Percentiles rank a stretch among this genome's conserved stretches.
Conservation (phyloP, 2,329 filamentous ascomycete species). For the Chaetothyriales sp. region DNA sequence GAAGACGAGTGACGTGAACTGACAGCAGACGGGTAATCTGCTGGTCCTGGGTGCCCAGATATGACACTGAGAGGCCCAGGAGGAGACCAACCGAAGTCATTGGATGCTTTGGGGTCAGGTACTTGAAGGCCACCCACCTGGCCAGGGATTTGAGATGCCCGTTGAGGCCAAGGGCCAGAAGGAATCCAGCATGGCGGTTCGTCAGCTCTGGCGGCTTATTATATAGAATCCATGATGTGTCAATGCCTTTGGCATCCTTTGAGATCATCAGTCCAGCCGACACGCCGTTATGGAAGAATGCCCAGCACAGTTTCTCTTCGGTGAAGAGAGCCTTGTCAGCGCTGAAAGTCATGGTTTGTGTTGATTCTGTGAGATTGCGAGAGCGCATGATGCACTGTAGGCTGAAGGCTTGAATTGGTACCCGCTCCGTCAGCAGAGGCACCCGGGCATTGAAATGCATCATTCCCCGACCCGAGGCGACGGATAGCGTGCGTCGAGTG, state of each 20-base stretch:
- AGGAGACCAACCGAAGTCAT: slow-evolving; percentile 98
- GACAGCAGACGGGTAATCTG: slow-evolving; percentile 84
- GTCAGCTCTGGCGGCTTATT: slow-evolving; percentile 89
- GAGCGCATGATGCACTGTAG: slow-evolving; percentile 84
- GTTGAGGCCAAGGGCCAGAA: slow-evolving; percentile 80
- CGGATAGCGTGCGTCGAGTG: slow-evolving; percentile 72
- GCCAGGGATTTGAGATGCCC: slow-evolving; percentile 87
- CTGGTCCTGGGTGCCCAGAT: slow-evolving; percentile 93
- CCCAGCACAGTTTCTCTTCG: slow-evolving; percentile 96
- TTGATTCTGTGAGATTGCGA: slow-evolving; percentile 53
- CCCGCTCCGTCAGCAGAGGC: slow-evolving; percentile 82
- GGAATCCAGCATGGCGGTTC: slow-evolving; percentile 88
- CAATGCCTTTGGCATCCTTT: slow-evolving; percentile 75
- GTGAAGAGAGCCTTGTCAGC: slow-evolving; percentile 76
- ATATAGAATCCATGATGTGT: slow-evolving; percentile 97
- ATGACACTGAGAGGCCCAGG: slow-evolving; percentile 79
- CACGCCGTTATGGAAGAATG: slow-evolving; percentile 93
- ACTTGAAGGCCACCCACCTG: slow-evolving; percentile 98
- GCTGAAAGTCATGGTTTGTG: slow-evolving; percentile 42
- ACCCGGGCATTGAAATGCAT: slow-evolving; percentile 76
- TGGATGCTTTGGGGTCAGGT: slow-evolving; percentile 95
- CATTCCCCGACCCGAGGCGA: slow-evolving; percentile 74
- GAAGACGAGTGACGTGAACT: slow-evolving; percentile 87
- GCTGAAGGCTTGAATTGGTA: slow-evolving; percentile 79
- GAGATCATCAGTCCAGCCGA: slow-evolving; percentile 88